phyloP scores from a whole-genome alignment of 2,329 filamentous ascomycete species.

The Diaporthe helianthi region DNA sequence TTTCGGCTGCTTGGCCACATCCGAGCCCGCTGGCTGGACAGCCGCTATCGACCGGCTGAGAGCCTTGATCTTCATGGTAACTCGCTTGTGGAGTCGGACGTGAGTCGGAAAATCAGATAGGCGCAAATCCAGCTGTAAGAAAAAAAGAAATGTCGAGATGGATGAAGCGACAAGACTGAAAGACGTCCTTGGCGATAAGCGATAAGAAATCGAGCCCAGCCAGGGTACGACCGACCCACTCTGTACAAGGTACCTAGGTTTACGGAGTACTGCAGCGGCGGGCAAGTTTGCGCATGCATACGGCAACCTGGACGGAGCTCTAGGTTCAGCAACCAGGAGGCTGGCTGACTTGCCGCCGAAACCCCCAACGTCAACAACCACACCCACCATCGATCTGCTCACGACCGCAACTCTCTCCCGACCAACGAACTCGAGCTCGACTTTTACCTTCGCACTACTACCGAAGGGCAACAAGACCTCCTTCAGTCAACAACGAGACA shows the following conservation, averaged over 20 bases:
- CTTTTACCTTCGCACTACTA: neutral
- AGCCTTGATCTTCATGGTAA: constrained; percentile 41
- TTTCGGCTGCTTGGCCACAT: constrained; percentile 40
- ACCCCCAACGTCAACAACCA: constrained; percentile 20
- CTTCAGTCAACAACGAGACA: constrained; percentile 17
- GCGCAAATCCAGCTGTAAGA: neutral
- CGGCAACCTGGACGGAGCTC: constrained; percentile 29
- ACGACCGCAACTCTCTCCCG: neutral
- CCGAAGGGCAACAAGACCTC: neutral
- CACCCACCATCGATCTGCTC: constrained; percentile 9
- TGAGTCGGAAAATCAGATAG: neutral
- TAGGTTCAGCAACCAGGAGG: constrained; percentile 11
- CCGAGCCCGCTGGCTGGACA: constrained; percentile 42
- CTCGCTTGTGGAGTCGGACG: neutral
- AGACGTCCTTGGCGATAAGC: constrained; percentile 9
- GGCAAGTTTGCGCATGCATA: constrained; percentile 29
- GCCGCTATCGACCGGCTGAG: constrained; percentile 42
- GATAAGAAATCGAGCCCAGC: constrained; percentile 1
- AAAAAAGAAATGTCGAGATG: constrained; percentile 21
- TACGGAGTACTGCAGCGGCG: constrained; percentile 8
- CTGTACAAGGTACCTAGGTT: neutral
- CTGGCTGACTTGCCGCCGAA: constrained; percentile 8
- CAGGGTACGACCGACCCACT: neutral
- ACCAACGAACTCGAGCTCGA: neutral
- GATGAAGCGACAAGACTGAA: neutral